Conservation (phyloP, 257 asterid species). For the Solanum bulbocastanum region DNA sequence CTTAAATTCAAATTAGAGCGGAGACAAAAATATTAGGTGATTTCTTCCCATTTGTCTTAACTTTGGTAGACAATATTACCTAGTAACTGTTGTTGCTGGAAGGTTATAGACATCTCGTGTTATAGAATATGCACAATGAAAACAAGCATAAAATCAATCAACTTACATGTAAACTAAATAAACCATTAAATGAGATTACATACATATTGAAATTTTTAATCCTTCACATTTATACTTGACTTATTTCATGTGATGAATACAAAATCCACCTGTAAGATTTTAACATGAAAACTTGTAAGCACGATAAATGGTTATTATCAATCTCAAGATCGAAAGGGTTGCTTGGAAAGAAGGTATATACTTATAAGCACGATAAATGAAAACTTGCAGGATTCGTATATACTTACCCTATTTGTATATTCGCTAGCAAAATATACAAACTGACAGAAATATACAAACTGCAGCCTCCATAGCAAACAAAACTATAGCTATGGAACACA, state of each 20-base stretch:
- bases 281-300: neutral
- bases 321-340: neutral
- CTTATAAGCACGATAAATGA: too few species aligned
- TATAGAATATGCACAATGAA: neutral
- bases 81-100: accelerated
- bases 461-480: too few species aligned
- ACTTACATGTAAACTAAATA: neutral
- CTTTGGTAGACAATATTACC: neutral
- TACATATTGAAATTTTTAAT: neutral
- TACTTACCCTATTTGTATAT: too few species aligned
- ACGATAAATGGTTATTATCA: neutral
- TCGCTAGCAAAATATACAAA: neutral
- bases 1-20: neutral
- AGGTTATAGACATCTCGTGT: neutral
- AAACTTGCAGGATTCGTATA: too few species aligned
- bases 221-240: too few species aligned
- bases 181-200: neutral
- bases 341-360: too few species aligned
- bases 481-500: too few species aligned
- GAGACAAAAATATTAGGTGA: neutral
- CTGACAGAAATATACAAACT: too few species aligned
- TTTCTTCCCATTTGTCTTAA: neutral
- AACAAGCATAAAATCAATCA: neutral
- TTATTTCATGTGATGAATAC: too few species aligned
- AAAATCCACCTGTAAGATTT: neutral